Evolutionary conservation across 1,284 basidiomycete genomes (phyloP).

Genomic region (Ganoderma lucidum): DNA sequence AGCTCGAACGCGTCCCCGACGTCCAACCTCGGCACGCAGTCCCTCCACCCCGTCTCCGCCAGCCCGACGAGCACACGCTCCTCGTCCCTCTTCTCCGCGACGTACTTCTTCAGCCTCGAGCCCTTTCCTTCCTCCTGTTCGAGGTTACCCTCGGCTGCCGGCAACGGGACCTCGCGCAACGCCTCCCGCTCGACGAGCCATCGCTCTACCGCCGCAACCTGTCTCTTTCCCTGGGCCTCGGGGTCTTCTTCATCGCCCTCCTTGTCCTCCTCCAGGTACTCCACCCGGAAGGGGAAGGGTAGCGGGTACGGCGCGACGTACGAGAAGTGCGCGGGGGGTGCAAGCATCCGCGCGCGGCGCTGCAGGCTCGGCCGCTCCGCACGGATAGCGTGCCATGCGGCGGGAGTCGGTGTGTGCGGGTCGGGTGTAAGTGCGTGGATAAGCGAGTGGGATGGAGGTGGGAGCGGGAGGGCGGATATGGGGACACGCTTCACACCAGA

Average conservation of each 20-base stretch:
- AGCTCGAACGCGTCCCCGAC: constrained; percentile 82
- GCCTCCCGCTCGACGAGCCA: constrained; percentile 77
- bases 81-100: constrained; percentile 62
- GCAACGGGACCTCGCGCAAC: constrained; percentile 42
- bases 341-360: constrained; percentile 71
- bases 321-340: constrained; percentile 77
- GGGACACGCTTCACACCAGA: constrained; percentile 39
- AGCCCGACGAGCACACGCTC: constrained; percentile 73
- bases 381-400: constrained; percentile 60
- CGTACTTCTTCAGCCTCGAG: constrained; percentile 49
- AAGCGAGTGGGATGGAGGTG: constrained; percentile 63
- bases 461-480: constrained; percentile 74
- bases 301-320: constrained; percentile 86
- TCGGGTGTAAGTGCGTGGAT: constrained; percentile 79
- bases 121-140: constrained; percentile 11
- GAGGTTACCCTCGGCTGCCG: neutral
- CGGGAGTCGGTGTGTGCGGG: constrained; percentile 58
- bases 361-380: constrained; percentile 71
- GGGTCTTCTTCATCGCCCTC: constrained; percentile 54
- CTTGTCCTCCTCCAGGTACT: constrained; percentile 55
- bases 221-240: constrained; percentile 53
- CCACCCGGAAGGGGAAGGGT: constrained; percentile 87
- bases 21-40: constrained; percentile 87
- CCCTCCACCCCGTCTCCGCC: constrained; percentile 71
- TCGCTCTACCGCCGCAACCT: constrained; percentile 70